phyloP scores from a whole-genome alignment of 345 rosid species.

The Draba incana region DNA sequence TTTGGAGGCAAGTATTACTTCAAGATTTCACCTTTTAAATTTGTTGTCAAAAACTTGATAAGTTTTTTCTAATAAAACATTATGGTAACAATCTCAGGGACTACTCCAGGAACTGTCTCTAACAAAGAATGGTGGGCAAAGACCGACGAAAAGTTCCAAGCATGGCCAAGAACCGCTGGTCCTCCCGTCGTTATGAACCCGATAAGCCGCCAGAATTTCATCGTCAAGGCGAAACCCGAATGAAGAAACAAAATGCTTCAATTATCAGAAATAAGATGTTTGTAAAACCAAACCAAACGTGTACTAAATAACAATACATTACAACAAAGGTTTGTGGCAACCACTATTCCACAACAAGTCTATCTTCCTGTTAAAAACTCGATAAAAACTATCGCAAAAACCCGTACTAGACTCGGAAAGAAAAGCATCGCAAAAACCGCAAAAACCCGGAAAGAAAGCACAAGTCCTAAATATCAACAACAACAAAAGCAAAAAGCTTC shows the following conservation, averaged over 20 bases:
- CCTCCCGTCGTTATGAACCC: slow-evolving; percentile 97
- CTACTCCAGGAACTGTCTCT: slow-evolving; percentile 69
- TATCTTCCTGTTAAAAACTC: slow-evolving; percentile 29
- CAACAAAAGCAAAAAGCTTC: slow-evolving; percentile 24
- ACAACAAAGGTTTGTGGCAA: slow-evolving; percentile 32
- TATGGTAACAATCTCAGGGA: slow-evolving; percentile 49
- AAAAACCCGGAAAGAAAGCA: slow-evolving; percentile 18
- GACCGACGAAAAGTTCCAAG: slow-evolving; percentile 87
- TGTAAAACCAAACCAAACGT: slow-evolving; percentile 15
- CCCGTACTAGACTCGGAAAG: neutral
- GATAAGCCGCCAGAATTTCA: slow-evolving; percentile 88
- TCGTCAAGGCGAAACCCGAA: slow-evolving; percentile 54
- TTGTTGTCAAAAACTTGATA: neutral
- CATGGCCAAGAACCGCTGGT: slow-evolving; percentile 98
- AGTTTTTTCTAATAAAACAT: neutral
- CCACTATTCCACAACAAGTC: slow-evolving; percentile 18
- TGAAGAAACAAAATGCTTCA: slow-evolving; percentile 17
- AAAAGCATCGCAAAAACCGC: slow-evolving; percentile 29
- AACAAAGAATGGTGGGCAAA: slow-evolving; percentile 84
- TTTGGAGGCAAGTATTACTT: slow-evolving; percentile 65
- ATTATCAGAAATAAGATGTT: neutral
- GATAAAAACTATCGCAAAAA: slow-evolving; percentile 30
- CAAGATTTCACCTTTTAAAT: neutral
- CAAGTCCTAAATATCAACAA: slow-evolving; percentile 39
- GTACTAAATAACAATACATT: slow-evolving; percentile 39